phyloP scores from a whole-genome alignment of 257 asterid genomes.

The Verbascum thapsus region DNA sequence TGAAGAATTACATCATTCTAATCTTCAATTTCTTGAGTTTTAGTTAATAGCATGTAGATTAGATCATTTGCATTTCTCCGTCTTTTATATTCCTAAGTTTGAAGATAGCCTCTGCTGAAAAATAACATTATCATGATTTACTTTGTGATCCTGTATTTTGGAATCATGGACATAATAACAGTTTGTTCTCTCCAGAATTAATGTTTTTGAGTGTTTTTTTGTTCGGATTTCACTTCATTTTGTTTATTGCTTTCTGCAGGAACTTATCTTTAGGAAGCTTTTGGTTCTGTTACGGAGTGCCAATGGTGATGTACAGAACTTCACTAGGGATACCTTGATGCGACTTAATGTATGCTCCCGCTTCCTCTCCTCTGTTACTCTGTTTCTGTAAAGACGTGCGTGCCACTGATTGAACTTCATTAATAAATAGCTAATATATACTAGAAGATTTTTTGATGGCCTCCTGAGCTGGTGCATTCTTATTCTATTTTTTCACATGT shows the following conservation, averaged over 20 bases:
- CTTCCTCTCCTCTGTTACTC: slow-evolving; percentile 26
- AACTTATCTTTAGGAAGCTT: slow-evolving; percentile 57
- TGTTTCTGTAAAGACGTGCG: too few relatives aligned
- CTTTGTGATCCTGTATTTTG: slow-evolving; percentile 5
- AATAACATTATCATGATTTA: slow-evolving; percentile 4
- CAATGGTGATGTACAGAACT: slow-evolving; percentile 60
- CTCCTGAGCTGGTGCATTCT: too few relatives aligned
- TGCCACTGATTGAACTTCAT: too few relatives aligned
- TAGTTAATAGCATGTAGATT: too few relatives aligned
- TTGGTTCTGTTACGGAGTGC: slow-evolving; percentile 64
- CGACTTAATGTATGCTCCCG: slow-evolving; percentile 68
- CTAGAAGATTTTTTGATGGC: too few relatives aligned
- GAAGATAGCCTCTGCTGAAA: not conserved
- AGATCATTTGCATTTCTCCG: too few relatives aligned
- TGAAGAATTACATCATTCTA: too few relatives aligned
- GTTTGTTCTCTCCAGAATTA: not conserved
- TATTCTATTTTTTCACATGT: too few relatives aligned
- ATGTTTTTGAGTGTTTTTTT: not conserved
- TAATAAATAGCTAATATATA: too few relatives aligned
- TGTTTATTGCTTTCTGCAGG: slow-evolving; percentile 50
- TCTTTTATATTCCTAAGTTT: not conserved
- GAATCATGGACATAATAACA: not conserved
- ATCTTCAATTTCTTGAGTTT: too few relatives aligned
- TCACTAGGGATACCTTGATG: slow-evolving; percentile 71
- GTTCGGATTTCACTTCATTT: slow-evolving; percentile 21